Conservation (phyloP, 129 eudicot species). For the Erigeron canadensis region DNA sequence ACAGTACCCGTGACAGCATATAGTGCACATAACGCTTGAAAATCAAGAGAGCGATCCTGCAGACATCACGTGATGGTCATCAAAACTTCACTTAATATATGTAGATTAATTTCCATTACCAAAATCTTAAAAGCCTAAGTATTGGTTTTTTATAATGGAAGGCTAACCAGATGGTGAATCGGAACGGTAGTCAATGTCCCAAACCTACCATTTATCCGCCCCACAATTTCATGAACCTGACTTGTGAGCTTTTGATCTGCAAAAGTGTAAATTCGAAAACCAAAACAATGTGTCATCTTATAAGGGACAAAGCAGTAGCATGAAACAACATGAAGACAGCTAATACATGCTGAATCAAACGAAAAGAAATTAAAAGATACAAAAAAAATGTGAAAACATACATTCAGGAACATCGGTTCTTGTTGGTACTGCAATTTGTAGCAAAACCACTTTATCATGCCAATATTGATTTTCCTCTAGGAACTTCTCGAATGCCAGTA, state of each 20-base stretch:
- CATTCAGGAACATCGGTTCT: constrained; percentile 98
- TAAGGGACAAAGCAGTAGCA: background rate
- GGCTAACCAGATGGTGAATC: constrained; percentile 90
- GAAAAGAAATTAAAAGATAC: constrained; percentile 7
- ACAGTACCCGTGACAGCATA: constrained; percentile 86
- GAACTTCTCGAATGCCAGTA: constrained; percentile 91
- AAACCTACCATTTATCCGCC: constrained; percentile 91
- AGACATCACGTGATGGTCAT: constrained; percentile 18
- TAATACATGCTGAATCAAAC: background rate
- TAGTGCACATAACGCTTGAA: constrained; percentile 75
- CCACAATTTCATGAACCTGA: constrained; percentile 97
- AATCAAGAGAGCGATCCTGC: constrained; percentile 96
- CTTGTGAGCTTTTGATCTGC: constrained; percentile 96
- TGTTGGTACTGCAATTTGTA: constrained; percentile 98
- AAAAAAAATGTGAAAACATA: constrained; percentile 39
- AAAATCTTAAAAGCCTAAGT: background rate
- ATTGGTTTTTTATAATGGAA: background rate
- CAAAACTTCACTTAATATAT: background rate
- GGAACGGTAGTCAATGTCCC: constrained; percentile 85
- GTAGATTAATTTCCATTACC: no score
- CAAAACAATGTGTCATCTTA: constrained; percentile 16
- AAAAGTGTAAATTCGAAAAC: constrained; percentile 19
- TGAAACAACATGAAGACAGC: background rate
- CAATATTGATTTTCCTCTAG: constrained; percentile 84
- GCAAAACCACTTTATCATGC: constrained; percentile 88